Evolutionary conservation across 2,329 filamentous ascomycete species (phyloP), one percentile per base, ranked within the genome.

Genomic region (Polychaeton citri): DNA sequence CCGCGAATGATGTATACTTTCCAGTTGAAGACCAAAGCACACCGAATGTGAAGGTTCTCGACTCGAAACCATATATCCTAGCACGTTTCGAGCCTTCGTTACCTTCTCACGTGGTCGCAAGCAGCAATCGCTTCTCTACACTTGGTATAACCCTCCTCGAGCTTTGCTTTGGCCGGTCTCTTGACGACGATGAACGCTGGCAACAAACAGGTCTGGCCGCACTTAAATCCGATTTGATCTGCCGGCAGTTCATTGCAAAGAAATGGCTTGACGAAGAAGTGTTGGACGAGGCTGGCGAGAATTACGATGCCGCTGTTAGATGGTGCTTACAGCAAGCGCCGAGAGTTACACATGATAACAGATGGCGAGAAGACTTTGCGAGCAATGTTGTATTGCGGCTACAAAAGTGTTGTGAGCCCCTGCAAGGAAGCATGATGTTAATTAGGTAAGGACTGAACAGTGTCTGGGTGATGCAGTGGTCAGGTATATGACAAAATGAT

Each of bases 311-410:
- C 6, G 42, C 43, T 6, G 38, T 46, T 15, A 31, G 38, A 2
- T 44, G 37, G 33, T 38, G 26, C n/a, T 33, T 46, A 7, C 33
- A 40, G 9, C 26, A 42, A 30, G 32, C 38, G 4, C 43, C 41
- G 16, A 15, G 18, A 3, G 9, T 42, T 24, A 35, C 35, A 19
- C 30, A 37, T 18, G 35, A 38, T 6, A 15, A 28, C 12, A 34
- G 37, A 18, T 45, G 44, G 42, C 33, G 43, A 13, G 32, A 13
- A 5, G 40, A 43, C 1, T 45, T 46, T 13, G 42, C 40, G 3
- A 17, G 34, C 15, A 35, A 40, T 10, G 43, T 45, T 4, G 40
- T 43, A 4, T 35, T 37, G 39, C 40, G 39, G n/a, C 26, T 47
- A 3, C 37, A 32, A 32, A 32, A 19, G 17, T 32, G 30, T 32